phyloP scores from a whole-genome alignment of 768 basidiomycete species.

The Rhodotorula taiwanensis region DNA sequence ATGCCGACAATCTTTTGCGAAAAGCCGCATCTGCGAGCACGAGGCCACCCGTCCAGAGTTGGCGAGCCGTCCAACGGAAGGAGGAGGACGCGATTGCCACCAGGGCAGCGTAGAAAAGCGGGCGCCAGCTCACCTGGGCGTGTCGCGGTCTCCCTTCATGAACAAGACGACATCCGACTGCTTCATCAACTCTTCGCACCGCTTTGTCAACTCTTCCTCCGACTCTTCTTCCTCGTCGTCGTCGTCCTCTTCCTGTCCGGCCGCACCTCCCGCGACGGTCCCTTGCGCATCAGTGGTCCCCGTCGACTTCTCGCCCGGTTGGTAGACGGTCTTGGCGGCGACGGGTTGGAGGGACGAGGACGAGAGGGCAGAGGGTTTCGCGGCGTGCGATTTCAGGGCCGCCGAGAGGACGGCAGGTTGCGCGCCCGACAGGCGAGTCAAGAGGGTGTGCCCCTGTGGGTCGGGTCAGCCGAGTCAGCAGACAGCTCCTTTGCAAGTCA shows the following conservation, averaged over 20 bases:
- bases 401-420: constrained; percentile 62
- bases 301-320: constrained; percentile 12
- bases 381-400: constrained; percentile 57
- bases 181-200: constrained; percentile 67
- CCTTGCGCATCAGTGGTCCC: constrained; percentile 5
- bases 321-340: constrained; percentile 18
- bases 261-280: constrained; percentile 20
- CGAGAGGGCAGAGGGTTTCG: constrained; percentile 36
- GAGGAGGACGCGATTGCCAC: not conserved
- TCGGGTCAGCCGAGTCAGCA: too few relatives aligned
- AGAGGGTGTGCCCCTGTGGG: constrained; percentile 74
- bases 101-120: too few relatives aligned
- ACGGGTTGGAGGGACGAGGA: constrained; percentile 13
- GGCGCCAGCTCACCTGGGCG: constrained; percentile 50
- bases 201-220: constrained; percentile 58
- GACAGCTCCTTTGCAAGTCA: too few relatives aligned
- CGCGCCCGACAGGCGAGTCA: constrained; percentile 70
- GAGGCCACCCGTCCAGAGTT: too few relatives aligned
- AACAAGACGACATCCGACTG: constrained; percentile 69
- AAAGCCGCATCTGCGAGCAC: constrained; percentile 60
- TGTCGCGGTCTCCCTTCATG: constrained; percentile 79
- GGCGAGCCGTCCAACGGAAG: too few relatives aligned
- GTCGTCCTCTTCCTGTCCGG: constrained; percentile 4
- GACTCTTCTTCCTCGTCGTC: constrained; percentile 47
- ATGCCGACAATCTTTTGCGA: constrained; percentile 66